Conservation (phyloP, 306 rosid species). For the Sicyos baderoa region DNA sequence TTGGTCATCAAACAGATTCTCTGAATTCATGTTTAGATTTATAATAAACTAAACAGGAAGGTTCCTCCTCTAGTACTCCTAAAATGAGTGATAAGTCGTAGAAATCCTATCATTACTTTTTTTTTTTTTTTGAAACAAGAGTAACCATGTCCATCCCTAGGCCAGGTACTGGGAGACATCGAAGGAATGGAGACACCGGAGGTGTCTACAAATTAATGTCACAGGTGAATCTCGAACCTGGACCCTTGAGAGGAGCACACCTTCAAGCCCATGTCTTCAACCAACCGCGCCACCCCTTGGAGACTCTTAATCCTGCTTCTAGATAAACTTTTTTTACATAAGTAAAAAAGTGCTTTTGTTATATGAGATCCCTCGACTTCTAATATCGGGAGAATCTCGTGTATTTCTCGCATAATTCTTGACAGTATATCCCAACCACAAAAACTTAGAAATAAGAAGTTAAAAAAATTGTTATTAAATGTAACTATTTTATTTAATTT, state of each 20-base stretch:
- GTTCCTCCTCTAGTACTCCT: neutral
- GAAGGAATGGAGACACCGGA: too few species aligned
- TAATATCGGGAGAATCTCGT: neutral
- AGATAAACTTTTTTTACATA: too few species aligned
- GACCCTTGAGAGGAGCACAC: too few species aligned
- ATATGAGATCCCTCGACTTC: neutral
- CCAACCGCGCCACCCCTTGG: too few species aligned
- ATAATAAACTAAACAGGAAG: neutral
- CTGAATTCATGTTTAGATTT: neutral
- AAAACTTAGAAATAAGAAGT: neutral
- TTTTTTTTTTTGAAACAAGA: too few species aligned
- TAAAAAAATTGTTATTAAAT: neutral
- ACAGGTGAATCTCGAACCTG: too few species aligned
- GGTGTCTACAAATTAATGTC: too few species aligned
- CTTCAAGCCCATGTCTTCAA: too few species aligned
- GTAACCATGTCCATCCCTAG: too few species aligned
- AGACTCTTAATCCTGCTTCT: too few species aligned
- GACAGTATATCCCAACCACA: neutral
- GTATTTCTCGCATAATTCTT: neutral
- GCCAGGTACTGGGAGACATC: too few species aligned
- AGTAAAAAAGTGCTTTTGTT: too few species aligned
- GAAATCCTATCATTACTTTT: neutral
- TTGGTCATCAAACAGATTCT: constrained; percentile 2
- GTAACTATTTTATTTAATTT: constrained; percentile 5
- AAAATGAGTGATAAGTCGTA: neutral